Base-by-base conservation (phyloP, 2,329 filamentous ascomycete species). In the Lithohypha guttulata region DNA sequence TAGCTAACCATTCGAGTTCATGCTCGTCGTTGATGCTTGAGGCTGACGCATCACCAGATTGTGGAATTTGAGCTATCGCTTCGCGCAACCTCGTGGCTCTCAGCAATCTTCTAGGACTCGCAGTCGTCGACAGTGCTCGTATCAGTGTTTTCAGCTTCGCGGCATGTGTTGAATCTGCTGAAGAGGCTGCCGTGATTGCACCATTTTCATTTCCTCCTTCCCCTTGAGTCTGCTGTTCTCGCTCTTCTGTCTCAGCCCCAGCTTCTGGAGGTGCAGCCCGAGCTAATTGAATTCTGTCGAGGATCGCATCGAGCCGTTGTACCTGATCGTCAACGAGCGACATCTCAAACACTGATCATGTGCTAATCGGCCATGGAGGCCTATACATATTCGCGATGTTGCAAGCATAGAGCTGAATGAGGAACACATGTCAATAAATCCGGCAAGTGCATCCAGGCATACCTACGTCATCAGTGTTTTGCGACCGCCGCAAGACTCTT, bases 1-100 rank as follows among this genome's bases (percentile, higher is more conserved):
- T 73, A 11, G 95, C 68, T 17, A 95, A 64, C 91, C 91, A 96
- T 59, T 93, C 81, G 34, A 95, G 71, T 53, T 95, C 84, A 35
- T 73, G 70, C 55, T 57, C 51, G 40, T 60, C 53, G 17, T 53
- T 49, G 8, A 56, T 51, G 44, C 40, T 51, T 28, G 26, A 28
- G 11, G 6, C 26, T 28, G 26, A 28, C 26, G n/a, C 15, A n/a
- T 11, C n/a, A 11, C 15, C 26, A 6, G 26, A 28, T 14, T 28
- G 11, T 49, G 44, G 53, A 39, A 81, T 80, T 53, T 79, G 71
- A 6, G 69, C 61, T 25, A 93, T 68, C 21, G 86, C 63, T 10
- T 62, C 59, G 42, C 69, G 69, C 43, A 93, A 74, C 17, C 71
- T 70, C 39, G 65, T 62, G 15, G 74, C 59, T 2, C 75, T 62